These are phyloP conservation scores for Mortierella sp. DNA, from an alignment of 371 early-diverging fungal genomes.

Conservation along the genomic window DNA sequence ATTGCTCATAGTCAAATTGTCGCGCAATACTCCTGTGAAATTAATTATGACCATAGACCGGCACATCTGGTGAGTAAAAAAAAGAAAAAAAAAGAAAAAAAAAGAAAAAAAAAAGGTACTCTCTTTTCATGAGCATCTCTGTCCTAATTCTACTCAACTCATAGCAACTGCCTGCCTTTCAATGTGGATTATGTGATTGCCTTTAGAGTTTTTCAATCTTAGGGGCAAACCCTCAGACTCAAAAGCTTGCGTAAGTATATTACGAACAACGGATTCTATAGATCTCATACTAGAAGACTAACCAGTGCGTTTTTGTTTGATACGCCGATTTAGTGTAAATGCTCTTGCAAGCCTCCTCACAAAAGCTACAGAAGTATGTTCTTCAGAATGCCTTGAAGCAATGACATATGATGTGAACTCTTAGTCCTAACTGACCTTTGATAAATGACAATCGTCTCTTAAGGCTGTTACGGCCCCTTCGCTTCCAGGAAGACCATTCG, in stretches of 20 bases:
- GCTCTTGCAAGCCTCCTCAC: not conserved
- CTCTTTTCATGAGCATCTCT: not conserved
- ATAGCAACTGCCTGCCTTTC: too few species aligned
- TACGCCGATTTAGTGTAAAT: not conserved
- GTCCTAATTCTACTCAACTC: too few species aligned
- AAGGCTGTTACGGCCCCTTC: too few species aligned
- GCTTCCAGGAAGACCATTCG: too few species aligned
- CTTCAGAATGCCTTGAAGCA: not conserved
- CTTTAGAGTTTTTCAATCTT: slow-evolving; percentile 23
- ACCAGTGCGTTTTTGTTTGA: not conserved
- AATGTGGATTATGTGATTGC: not conserved
- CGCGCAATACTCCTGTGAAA: slow-evolving; percentile 15
- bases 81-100: not conserved
- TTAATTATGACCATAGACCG: slow-evolving; percentile 25
- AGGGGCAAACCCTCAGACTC: slow-evolving; percentile 16
- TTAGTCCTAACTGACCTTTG: not conserved
- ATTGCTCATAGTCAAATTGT: slow-evolving; percentile 20
- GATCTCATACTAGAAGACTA: not conserved
- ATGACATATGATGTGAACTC: not conserved
- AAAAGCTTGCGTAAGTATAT: slow-evolving; percentile 28
- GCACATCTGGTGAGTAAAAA: slow-evolving; percentile 16
- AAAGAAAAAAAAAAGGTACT: not conserved
- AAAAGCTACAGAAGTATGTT: not conserved
- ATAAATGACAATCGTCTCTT: too few species aligned
- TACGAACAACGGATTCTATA: too few species aligned